Conservation (phyloP, 2,329 filamentous ascomycete genomes). For the Sarocladium strictum region DNA sequence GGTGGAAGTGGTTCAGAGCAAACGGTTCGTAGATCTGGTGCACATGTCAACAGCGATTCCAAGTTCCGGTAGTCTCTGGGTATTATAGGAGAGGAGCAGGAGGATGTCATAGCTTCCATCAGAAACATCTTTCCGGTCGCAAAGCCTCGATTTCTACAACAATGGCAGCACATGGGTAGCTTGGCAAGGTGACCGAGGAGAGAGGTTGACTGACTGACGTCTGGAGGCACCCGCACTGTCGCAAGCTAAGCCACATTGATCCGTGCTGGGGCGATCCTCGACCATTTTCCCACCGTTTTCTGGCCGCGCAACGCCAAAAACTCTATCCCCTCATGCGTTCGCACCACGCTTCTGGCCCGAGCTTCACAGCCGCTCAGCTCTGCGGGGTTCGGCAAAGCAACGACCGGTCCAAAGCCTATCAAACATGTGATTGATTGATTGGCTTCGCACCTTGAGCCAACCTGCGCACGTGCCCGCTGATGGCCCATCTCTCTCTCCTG, state of each 20-base stretch:
- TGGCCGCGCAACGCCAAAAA: too few relatives aligned
- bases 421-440: constrained; percentile 6
- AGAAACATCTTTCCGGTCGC: too few relatives aligned
- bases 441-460: not conserved
- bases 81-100: too few relatives aligned
- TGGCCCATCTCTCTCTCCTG: too few relatives aligned
- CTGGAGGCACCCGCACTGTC: not conserved
- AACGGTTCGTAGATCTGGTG: too few relatives aligned
- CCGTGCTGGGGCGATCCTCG: not conserved
- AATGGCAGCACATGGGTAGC: too few relatives aligned
- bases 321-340: not conserved
- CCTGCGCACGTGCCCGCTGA: not conserved
- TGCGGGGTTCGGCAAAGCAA: not conserved
- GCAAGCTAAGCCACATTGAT: constrained; percentile 6
- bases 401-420: not conserved
- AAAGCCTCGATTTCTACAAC: too few relatives aligned
- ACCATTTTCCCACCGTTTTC: not conserved
- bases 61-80: too few relatives aligned
- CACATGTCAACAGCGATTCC: too few relatives aligned
- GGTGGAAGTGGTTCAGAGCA: too few relatives aligned
- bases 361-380: not conserved
- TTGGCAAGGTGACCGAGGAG: not conserved
- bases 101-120: too few relatives aligned
- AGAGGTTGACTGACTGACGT: not conserved
- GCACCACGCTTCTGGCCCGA: not conserved